A percentile compares a stretch with the other conserved stretches of the same genome.
phyloP scores from a whole-genome alignment of 331 rosid genomes.

The Ulmus americana region DNA sequence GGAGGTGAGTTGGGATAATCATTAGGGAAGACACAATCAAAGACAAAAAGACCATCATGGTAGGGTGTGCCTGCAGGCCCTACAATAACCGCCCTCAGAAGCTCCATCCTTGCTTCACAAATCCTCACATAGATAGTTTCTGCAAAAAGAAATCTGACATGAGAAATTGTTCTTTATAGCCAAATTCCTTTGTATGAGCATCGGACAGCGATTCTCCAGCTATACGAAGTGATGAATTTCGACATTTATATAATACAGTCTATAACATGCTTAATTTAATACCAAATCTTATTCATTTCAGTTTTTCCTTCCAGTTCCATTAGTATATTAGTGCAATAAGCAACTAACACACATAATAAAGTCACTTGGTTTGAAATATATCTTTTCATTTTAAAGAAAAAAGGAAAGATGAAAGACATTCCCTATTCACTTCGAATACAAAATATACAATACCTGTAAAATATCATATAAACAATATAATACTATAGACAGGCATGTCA shows the following conservation, averaged over 20 bases:
- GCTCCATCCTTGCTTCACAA: conserved; percentile 69
- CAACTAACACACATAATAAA: too few relatives aligned
- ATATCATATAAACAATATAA: conserved; percentile 5
- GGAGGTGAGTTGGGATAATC: conserved; percentile 63
- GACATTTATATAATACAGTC: too few relatives aligned
- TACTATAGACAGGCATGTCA: background rate
- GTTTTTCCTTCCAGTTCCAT: too few relatives aligned
- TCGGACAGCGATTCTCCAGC: too few relatives aligned
- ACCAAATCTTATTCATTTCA: background rate
- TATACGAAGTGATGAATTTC: too few relatives aligned
- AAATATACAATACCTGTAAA: background rate
- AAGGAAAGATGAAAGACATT: background rate
- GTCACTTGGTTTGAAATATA: too few relatives aligned
- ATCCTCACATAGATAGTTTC: conserved; percentile 70
- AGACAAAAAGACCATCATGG: conserved; percentile 80
- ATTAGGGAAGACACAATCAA: conserved; percentile 62
- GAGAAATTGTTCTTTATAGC: conserved; percentile 8
- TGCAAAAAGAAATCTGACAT: conserved; percentile 28
- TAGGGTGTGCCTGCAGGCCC: conserved; percentile 84
- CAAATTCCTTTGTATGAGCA: background rate
- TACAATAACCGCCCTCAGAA: conserved; percentile 62
- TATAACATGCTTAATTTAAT: background rate
- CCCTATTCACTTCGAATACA: background rate
- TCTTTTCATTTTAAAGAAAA: background rate
- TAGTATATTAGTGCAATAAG: too few relatives aligned